Base-by-base conservation (phyloP, 2,329 filamentous ascomycete species). In the Rhytidhysteron rufulum region DNA sequence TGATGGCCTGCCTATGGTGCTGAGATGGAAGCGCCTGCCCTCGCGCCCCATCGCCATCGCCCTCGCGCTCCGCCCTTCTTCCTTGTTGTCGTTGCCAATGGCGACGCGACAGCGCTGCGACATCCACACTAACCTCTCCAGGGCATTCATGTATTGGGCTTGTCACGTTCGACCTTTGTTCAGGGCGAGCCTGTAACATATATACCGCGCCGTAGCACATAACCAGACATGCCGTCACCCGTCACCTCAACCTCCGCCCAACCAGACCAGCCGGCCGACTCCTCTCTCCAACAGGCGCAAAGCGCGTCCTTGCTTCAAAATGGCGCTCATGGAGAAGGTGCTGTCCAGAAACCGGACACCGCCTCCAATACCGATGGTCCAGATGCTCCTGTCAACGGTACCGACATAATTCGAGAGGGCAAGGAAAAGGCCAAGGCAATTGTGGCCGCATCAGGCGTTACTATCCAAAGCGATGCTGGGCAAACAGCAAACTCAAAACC, bases 401-500 rank as follows among this genome's bases (percentile, higher is more conserved):
- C 55, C 50, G 70, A 75, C 61, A 60, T 67, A 39, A 78, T 81
- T 41, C 68, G 71, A 39, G 76, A 79, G 59, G 75, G 74, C 39
- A 82, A 82, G 54, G 74, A 80, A 54, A 78, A 74, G 58, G 77
- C 78, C 34, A 79, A 77, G 60, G 75, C 77, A 29, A 68, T 79
- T 38, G 68, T 81, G 55, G 75, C 72, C 29, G 74, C 75, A 18
- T 75, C 77, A n/a, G 68, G 68, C 31, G 55, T 69, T 31, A 57
- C 58, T 45, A 37, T 64, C 31, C 62, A 65, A 19, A 51, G 55
- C 4, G 54, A 51, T 36, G 43, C 58, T 32, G 54, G 58, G 33
- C 53, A 56, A 33, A 56, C 59, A 18, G 53, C 57, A 4, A 55
- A 31, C 20, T 17, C 40, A 16, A 48, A 39, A 8, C 29, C 44